Base-by-base conservation (phyloP, 129 eudicot genomes). In the Solidago caesia region DNA sequence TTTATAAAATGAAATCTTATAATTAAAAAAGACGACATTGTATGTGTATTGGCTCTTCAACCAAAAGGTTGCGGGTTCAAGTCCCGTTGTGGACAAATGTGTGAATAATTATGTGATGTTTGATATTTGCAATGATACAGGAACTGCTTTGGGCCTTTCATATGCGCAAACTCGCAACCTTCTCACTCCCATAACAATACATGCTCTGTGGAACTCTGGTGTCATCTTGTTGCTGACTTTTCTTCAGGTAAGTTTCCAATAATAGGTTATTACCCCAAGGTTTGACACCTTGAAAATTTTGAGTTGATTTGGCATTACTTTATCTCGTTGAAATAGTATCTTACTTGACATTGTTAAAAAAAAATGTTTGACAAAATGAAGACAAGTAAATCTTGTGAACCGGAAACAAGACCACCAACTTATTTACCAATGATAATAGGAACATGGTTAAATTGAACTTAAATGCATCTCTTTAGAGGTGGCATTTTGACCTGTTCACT, bases 131-230 rank as follows among this genome's bases (percentile, higher is more conserved):
- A 64, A 44, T 41, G 29, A 62, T n/a, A 8, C 75, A 95, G 99
- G 99, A 58, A 76, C 85, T 60, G 95, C 87, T 67, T 81, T 95
- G 90, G 99, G 99, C 43, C 68, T 95, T 68, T 91, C 99, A 60
- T 95, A 95, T 83, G 97, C 99, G 59, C 99, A 95, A 76, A 95
- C 99, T 47, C 99, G 91, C 79, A 95, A 95, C 78, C 91, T 95
- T 79, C 86, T 91, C 80, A 89, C 99, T 14, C 97, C 99, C 45
- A 91, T 95, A 70, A 89, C 86, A 47, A 87, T 95, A 72, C 99
- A 95, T 45, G 89, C 99, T 44, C 27, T 91, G 26, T 95, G 99
- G 99, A 95, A 95, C 86, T 87, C 97, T 0, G 99, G 99, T 73
- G 92, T 94, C 45, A 84, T 95, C 56, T 70, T 95, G 82, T 82